Percentiles rank a stretch among this genome's conserved stretches.
These are phyloP conservation scores for Penicillium sp. DNA, from an alignment of 2,329 filamentous ascomycete species.

Conservation along the genomic window DNA sequence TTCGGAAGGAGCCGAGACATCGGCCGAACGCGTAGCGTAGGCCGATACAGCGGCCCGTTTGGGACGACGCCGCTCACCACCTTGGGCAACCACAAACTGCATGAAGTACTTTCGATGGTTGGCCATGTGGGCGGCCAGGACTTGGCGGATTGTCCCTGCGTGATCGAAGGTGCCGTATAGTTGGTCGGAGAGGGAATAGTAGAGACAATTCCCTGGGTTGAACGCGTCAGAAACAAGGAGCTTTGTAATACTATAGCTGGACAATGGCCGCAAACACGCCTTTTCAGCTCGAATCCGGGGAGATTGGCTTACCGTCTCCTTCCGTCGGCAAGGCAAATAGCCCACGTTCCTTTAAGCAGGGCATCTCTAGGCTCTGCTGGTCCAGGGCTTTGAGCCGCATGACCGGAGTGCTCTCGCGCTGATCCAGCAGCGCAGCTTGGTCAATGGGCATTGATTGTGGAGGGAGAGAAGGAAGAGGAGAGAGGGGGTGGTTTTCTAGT, in stretches of 20 bases:
- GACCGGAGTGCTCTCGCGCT: slow-evolving; percentile 11
- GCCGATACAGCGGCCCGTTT: slow-evolving; percentile 51
- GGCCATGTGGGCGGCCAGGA: slow-evolving; percentile 62
- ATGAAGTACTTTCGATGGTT: slow-evolving; percentile 61
- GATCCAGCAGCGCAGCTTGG: slow-evolving; percentile 14
- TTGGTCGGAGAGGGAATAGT: slow-evolving; percentile 66
- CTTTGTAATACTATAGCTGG: slow-evolving; percentile 3
- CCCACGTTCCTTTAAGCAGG: slow-evolving; percentile 52
- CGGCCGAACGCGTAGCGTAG: slow-evolving; percentile 47
- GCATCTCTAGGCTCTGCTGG: slow-evolving; percentile 37
- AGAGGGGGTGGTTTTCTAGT: slow-evolving; percentile 9
- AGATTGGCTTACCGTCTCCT: slow-evolving; percentile 57
- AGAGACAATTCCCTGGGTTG: slow-evolving; percentile 64
- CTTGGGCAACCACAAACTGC: slow-evolving; percentile 58
- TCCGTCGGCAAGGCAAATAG: slow-evolving; percentile 59
- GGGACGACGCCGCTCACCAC: slow-evolving; percentile 57
- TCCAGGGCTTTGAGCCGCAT: slow-evolving; percentile 20
- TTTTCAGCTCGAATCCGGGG: slow-evolving; percentile 15
- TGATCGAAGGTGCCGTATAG: slow-evolving; percentile 60
- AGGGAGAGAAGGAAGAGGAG: slow-evolving; percentile 1
- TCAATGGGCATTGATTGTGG: no score
- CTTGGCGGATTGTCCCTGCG: slow-evolving; percentile 57
- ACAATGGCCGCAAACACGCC: slow-evolving; percentile 3
- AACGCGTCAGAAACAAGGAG: slow-evolving; percentile 22
- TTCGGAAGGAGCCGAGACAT: slow-evolving; percentile 43